A percentile compares a stretch with the other conserved stretches of the same genome.
Evolutionary conservation across 208 protist genomes (phyloP).

Genomic region (Trypanosoma congolense): DNA sequence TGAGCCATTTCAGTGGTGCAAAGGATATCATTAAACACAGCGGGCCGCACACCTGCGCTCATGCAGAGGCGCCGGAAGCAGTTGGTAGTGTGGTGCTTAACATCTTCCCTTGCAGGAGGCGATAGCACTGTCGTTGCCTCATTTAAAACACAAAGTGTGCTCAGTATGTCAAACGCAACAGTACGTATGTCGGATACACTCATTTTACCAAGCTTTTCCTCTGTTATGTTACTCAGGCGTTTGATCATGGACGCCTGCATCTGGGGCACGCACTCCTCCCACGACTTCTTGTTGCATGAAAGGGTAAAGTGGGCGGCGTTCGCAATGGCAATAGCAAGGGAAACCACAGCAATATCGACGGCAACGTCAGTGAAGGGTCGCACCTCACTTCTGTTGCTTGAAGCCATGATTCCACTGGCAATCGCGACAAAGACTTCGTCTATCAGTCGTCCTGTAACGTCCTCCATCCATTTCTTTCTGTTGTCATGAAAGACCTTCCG

Average conservation of each 20-base stretch:
- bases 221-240: neutral
- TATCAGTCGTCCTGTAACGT: slow-evolving; percentile 7
- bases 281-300: neutral
- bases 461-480: slow-evolving; percentile 19
- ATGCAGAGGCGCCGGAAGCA: slow-evolving; percentile 17
- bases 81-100: slow-evolving; percentile 7
- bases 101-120: slow-evolving; percentile 6
- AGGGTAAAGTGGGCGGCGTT: neutral
- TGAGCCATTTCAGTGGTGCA: slow-evolving; percentile 17
- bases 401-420: neutral
- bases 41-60: slow-evolving; percentile 2
- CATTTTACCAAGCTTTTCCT: neutral
- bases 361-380: slow-evolving; percentile 12
- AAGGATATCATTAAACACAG: slow-evolving; percentile 20
- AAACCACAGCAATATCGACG: slow-evolving; percentile 15
- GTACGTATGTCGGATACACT: neutral
- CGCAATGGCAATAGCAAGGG: slow-evolving; percentile 12
- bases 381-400: slow-evolving; percentile 1
- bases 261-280: slow-evolving; percentile 10
- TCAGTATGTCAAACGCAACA: slow-evolving; percentile 16
- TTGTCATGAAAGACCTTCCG: neutral
- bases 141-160: slow-evolving; percentile 12
- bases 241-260: slow-evolving; percentile 1
- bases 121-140: slow-evolving; percentile 12
- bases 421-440: slow-evolving; percentile 9